Conservation (phyloP, 192 early-diverging fungal genomes). For the Backusella macrospora region DNA sequence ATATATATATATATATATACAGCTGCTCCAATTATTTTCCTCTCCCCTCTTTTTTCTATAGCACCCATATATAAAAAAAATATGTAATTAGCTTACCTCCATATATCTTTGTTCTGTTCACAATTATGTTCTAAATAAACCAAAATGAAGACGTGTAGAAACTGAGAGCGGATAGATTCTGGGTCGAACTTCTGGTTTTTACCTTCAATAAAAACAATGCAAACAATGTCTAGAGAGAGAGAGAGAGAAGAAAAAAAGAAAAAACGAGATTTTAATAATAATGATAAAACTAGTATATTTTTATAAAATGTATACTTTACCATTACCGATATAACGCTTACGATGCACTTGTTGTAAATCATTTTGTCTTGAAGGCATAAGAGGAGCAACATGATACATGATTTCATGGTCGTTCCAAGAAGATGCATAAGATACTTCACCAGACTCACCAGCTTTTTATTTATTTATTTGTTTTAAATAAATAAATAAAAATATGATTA, state of each 20-base stretch:
- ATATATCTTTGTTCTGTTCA: not conserved
- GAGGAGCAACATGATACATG: conserved; percentile 81
- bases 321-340: conserved; percentile 65
- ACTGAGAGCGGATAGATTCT: conserved; percentile 54
- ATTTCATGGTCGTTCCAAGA: conserved; percentile 82
- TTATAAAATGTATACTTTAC: conserved; percentile 13
- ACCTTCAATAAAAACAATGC: conserved; percentile 54
- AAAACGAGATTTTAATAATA: no score
- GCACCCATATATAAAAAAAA: no score
- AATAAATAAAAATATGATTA: not conserved
- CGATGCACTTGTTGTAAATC: conserved; percentile 71
- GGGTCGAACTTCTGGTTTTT: conserved; percentile 48
- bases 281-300: not conserved
- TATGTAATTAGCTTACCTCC: conserved; percentile 31
- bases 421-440: conserved; percentile 67
- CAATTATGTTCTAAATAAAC: conserved; percentile 35
- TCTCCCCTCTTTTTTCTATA: not conserved
- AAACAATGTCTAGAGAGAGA: conserved; percentile 48
- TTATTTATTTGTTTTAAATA: no score
- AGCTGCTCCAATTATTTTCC: not conserved
- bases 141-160: conserved; percentile 56
- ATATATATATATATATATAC: no score
- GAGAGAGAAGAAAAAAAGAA: no score
- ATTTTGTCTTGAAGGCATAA: conserved; percentile 65
- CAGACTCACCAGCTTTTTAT: conserved; percentile 62